Evolutionary conservation across 228 moss, liverwort and hornwort genomes (phyloP), one percentile per base, ranked within the genome.

Genomic region (Sphagnum fallax): DNA sequence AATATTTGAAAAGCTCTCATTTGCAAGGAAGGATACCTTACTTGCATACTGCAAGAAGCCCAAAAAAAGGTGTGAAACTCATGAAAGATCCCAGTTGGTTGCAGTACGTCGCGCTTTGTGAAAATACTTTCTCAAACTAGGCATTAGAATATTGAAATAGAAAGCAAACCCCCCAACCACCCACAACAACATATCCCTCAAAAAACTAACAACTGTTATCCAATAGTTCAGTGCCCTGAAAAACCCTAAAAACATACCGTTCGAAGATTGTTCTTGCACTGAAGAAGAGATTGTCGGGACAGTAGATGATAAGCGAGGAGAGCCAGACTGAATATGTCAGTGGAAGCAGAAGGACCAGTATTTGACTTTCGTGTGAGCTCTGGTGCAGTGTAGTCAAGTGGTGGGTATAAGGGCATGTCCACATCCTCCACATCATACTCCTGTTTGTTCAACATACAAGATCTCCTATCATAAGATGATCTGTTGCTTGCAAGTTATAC

Each of bases 371-470:
- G 92, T 49, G 96, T 92, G 51, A 96, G 80, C 82, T 96, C 96
- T 62, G 96, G 96, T 47, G 96, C 96, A 65, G 88, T 81, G 69
- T 96, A 92, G 70, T 92, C 96, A 52, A 96, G 83, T 52, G 84
- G 75, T 57, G 92, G 96, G 78, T 96, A 89, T 72, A 96, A 75
- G 16, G 96, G 92, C 92, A 96, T 84, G 60, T 83, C 84, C 61
- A 92, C 92, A 70, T 96, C 96, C 18, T 96, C 96, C 59, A 96
- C 91, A 77, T 96, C 96, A 68, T 96, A 92, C 76, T 96, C 96
- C 96, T 96, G 88, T 65, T 72, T 47, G 67, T 67, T 63, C 16
- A 69, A 5, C 53, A 64, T 55, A 53, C 64, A 74, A 50, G n/a
- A 57, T 60, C 60, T 5, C 60, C 16, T 16, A 47, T 16, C 47